Conservation (phyloP, 2,329 filamentous ascomycete species). For the Xylariales sp. region DNA sequence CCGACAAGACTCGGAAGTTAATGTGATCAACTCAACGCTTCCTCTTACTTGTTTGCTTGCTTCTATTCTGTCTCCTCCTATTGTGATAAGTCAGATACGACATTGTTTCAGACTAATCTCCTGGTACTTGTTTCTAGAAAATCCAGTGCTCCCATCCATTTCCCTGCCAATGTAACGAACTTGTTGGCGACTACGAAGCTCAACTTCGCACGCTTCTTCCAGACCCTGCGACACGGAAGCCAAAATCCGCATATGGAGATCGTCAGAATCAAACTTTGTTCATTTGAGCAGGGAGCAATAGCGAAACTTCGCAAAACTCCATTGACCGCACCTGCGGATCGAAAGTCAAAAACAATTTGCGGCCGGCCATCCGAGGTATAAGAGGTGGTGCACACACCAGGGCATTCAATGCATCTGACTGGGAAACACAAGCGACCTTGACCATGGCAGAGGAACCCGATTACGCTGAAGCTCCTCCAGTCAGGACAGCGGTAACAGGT, state of each 20-base stretch:
- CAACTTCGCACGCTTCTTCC: too few species aligned
- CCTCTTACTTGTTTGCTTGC: not conserved
- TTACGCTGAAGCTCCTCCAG: too few species aligned
- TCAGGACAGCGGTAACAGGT: too few species aligned
- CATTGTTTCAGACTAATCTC: not conserved
- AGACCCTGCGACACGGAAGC: too few species aligned
- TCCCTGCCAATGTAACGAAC: too few species aligned
- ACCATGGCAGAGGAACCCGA: constrained; percentile 2
- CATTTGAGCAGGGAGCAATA: not conserved
- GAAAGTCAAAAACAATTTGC: not conserved
- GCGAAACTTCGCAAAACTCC: not conserved
- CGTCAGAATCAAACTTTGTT: not conserved
- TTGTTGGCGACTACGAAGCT: too few species aligned
- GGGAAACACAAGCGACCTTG: constrained; percentile 2
- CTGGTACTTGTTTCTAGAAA: not conserved
- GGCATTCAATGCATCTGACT: not conserved
- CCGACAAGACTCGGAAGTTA: not conserved
- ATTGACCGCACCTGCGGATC: not conserved
- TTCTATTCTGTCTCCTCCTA: too few species aligned
- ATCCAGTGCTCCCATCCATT: too few species aligned
- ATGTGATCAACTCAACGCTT: not conserved
- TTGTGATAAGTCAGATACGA: too few species aligned
- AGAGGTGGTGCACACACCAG: not conserved
- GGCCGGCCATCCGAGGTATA: not conserved
- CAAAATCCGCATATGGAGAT: constrained; percentile 1